Conservation (phyloP, 495 filamentous ascomycete species). For the Diplogelasinospora grovesii region DNA sequence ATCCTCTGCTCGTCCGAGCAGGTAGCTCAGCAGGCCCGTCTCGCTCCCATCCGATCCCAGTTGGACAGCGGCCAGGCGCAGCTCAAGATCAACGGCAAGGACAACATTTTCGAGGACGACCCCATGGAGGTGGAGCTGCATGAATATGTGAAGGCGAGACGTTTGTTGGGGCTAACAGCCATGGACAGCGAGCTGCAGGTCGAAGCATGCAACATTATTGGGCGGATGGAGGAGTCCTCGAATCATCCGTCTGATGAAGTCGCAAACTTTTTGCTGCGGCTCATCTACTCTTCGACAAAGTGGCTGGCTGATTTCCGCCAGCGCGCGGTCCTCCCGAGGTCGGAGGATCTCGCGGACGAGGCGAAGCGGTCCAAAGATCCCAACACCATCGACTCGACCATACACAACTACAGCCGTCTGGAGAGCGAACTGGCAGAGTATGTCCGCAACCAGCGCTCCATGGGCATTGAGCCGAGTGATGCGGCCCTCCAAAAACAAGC, state of each 20-base stretch:
- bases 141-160: conserved; percentile 41
- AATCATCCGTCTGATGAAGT: conserved; percentile 36
- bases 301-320: conserved; percentile 46
- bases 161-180: conserved; percentile 45
- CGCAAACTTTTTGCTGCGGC: conserved; percentile 42
- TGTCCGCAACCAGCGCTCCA: conserved; percentile 39
- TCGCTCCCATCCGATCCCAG: conserved; percentile 28
- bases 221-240: conserved; percentile 40
- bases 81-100: conserved; percentile 42
- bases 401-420: conserved; percentile 49
- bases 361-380: conserved; percentile 42
- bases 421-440: conserved; percentile 53
- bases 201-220: conserved; percentile 45
- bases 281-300: conserved; percentile 31
- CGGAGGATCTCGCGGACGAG: conserved; percentile 39
- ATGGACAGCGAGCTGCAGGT: conserved; percentile 48
- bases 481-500: conserved; percentile 56
- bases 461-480: conserved; percentile 52
- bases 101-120: conserved; percentile 41
- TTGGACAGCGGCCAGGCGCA: conserved; percentile 26
- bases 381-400: conserved; percentile 44
- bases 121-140: conserved; percentile 41
- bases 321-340: conserved; percentile 42
- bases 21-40: conserved; percentile 26
- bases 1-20: conserved; percentile 37